Base-by-base conservation (phyloP, 1,139 yeast species). In the Candida sp. region DNA sequence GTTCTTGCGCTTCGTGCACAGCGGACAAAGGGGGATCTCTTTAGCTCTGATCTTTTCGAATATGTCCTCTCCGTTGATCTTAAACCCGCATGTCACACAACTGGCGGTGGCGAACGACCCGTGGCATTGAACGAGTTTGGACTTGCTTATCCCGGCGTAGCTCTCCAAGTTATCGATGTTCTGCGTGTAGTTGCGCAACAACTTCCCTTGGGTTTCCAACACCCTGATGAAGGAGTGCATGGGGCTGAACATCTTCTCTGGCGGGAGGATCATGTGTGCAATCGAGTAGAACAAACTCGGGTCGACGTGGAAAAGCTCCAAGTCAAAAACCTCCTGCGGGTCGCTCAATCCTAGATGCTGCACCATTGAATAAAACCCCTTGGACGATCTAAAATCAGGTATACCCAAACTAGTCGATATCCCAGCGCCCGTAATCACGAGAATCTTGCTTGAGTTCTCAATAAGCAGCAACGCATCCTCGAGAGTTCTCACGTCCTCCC, bases 371-470 rank as follows among this genome's bases (percentile, higher is more conserved):
- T 94, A 94, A 54, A 94, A 84, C 43, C 99, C 99, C 57, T 88
- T 78, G 7, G 92, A 85, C 0, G 98, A 92, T 63, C 99, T 81
- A 70, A 94, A 94, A 70, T 94, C 99, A 0, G 98, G 98, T 50
- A 93, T 93, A 1, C 98, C 98, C 52, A 93, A 73, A 35, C 93
- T 85, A 4, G 98, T 93, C 17, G 97, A 90, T 43, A 94, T 92
- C 22, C 99, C 99, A 0, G 99, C 99, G 4, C 99, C 99, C 0
- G 98, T 91, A 28, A 94, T 73, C 1, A 94, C 96, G 54, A 94
- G 63, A 23, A 94, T 81, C 50, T 85, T 87, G 22, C 78, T 66
- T 0, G 96, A 84, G 8, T 71, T 72, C 22, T 74, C 60, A 40
- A 93, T 73, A 42, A 81, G 80, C 1, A 73, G 73, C 3, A 83